A percentile compares a stretch with the other conserved stretches of the same genome.
Evolutionary conservation across 2,329 filamentous ascomycete species (phyloP).

Genomic region (Atkinsonella hypoxylon): DNA sequence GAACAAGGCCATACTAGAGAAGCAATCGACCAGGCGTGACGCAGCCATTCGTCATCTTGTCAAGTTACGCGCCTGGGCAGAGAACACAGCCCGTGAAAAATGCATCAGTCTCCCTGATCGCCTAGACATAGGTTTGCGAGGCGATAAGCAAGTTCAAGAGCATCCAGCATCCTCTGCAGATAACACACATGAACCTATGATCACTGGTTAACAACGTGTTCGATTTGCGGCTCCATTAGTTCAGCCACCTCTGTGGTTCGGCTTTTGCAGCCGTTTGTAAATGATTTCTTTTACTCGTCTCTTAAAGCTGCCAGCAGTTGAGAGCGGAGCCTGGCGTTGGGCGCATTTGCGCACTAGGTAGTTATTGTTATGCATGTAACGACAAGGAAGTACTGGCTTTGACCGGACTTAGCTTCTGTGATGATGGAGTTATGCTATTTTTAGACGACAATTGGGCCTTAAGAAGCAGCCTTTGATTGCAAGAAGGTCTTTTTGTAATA

Average conservation of each 20-base stretch:
- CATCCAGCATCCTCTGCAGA: slow-evolving; percentile 15
- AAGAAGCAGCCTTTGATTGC: too few species aligned
- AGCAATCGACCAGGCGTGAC: slow-evolving; percentile 61
- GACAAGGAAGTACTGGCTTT: background rate
- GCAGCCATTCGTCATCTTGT: slow-evolving; percentile 74
- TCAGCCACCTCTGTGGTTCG: background rate
- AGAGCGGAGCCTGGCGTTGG: background rate
- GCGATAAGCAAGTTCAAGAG: slow-evolving; percentile 21
- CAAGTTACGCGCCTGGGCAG: slow-evolving; percentile 75
- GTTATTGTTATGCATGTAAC: background rate
- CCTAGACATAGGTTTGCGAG: slow-evolving; percentile 25
- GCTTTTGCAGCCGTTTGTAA: background rate
- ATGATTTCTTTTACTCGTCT: background rate
- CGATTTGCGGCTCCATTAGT: background rate
- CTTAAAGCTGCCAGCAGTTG: background rate
- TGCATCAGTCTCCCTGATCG: slow-evolving; percentile 20
- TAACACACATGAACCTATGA: slow-evolving; percentile 39
- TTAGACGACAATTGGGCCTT: background rate
- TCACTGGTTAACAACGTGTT: slow-evolving; percentile 30
- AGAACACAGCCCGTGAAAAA: slow-evolving; percentile 42
- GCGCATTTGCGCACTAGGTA: background rate
- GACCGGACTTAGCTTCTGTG: background rate
- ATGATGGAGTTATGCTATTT: background rate
- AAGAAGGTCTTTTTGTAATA: too few species aligned
- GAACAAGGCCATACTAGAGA: slow-evolving; percentile 74